Conservation (phyloP, 192 early-diverging fungal genomes). For the Cetraspora pellucida region DNA sequence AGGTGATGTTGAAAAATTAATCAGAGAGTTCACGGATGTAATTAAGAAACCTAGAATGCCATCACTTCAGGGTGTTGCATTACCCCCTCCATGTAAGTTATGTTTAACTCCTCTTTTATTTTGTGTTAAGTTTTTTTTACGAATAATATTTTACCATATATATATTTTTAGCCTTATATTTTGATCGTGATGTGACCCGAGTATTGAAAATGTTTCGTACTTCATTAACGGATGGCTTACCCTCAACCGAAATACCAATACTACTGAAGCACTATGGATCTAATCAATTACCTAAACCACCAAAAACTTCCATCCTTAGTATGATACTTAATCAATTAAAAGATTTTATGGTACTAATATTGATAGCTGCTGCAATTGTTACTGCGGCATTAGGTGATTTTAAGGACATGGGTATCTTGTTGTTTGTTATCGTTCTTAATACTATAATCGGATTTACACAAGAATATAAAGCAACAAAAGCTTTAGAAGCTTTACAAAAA, state of each 20-base stretch:
- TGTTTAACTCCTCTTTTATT: neutral
- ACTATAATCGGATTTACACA: slow-evolving; percentile 91
- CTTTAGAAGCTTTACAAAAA: slow-evolving; percentile 75
- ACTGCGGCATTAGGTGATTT: slow-evolving; percentile 86
- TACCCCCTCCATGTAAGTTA: slow-evolving; percentile 61
- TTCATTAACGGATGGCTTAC: slow-evolving; percentile 66
- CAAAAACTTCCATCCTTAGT: slow-evolving; percentile 59
- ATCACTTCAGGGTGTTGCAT: slow-evolving; percentile 46
- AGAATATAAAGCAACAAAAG: slow-evolving; percentile 93
- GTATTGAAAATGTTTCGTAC: slow-evolving; percentile 86
- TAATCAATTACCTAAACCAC: slow-evolving; percentile 83
- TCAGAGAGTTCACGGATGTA: slow-evolving; percentile 62
- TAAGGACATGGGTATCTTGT: slow-evolving; percentile 63
- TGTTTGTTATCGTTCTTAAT: slow-evolving; percentile 82
- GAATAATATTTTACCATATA: neutral
- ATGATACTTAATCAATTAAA: slow-evolving; percentile 89
- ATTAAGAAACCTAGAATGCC: slow-evolving; percentile 54
- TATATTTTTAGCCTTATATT: slow-evolving; percentile 70
- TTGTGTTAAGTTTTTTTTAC: neutral
- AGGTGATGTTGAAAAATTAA: slow-evolving; percentile 67
- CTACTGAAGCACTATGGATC: slow-evolving; percentile 79
- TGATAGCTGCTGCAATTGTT: slow-evolving; percentile 78
- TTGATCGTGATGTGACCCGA: slow-evolving; percentile 88
- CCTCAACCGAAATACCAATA: slow-evolving; percentile 55
- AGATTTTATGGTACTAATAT: slow-evolving; percentile 93